Conservation (phyloP, 495 filamentous ascomycete genomes). For the Viridothelium virens region DNA sequence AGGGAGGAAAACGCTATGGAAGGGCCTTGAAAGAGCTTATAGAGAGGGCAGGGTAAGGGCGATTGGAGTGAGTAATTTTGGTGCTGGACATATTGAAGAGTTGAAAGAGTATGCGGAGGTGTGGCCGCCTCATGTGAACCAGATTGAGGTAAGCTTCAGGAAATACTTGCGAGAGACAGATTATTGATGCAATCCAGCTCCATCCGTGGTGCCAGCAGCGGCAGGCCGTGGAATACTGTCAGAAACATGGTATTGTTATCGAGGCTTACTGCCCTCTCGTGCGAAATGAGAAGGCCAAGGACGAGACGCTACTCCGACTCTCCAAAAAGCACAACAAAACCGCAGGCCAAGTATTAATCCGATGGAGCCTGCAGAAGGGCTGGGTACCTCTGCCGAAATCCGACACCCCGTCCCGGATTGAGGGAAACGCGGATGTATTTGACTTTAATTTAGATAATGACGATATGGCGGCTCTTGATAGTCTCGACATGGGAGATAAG, state of each 20-base stretch:
- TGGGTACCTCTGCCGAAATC: slow-evolving; percentile 49
- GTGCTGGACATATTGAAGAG: slow-evolving; percentile 52
- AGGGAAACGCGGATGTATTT: slow-evolving; percentile 43
- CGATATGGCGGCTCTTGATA: slow-evolving; percentile 42
- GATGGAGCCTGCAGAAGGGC: slow-evolving; percentile 43
- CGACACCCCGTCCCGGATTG: slow-evolving; percentile 40
- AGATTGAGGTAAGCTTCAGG: slow-evolving; percentile 49
- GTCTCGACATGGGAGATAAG: slow-evolving; percentile 31
- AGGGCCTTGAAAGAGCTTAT: slow-evolving; percentile 53
- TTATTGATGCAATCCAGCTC: slow-evolving; percentile 38
- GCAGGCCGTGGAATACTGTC: slow-evolving; percentile 52
- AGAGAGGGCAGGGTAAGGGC: slow-evolving; percentile 50
- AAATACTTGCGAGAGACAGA: neutral
- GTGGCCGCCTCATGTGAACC: slow-evolving; percentile 62
- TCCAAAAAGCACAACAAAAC: slow-evolving; percentile 47
- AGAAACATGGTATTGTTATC: slow-evolving; percentile 51
- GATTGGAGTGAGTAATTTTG: slow-evolving; percentile 69
- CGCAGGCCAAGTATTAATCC: slow-evolving; percentile 35
- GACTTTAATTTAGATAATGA: slow-evolving; percentile 39
- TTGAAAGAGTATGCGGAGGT: slow-evolving; percentile 54
- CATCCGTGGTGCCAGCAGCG: slow-evolving; percentile 63
- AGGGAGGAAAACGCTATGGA: slow-evolving; percentile 55
- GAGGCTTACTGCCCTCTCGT: slow-evolving; percentile 63
- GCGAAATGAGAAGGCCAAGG: slow-evolving; percentile 51
- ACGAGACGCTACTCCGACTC: slow-evolving; percentile 46